phyloP scores from a whole-genome alignment of 2,329 filamentous ascomycete genomes.

The Cryphonectria nitschkei region DNA sequence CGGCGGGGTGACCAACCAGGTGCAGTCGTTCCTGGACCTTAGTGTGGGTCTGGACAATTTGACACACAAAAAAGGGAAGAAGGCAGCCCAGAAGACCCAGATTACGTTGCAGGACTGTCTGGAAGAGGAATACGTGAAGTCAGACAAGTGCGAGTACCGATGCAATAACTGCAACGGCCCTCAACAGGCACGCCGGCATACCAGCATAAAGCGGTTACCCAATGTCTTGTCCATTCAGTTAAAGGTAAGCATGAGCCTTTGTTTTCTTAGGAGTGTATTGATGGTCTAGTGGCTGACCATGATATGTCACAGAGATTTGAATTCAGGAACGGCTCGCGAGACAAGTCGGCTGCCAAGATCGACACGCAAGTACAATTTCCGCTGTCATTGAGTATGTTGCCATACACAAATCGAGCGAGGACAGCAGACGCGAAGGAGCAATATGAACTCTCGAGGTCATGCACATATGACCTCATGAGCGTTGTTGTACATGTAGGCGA shows the following conservation, averaged over 20 bases:
- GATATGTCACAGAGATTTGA: slow-evolving; percentile 63
- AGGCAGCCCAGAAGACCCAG: slow-evolving; percentile 50
- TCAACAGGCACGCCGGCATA: slow-evolving; percentile 81
- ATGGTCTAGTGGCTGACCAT: neutral
- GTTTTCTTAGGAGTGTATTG: no score
- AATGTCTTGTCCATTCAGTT: slow-evolving; percentile 91
- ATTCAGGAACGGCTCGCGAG: slow-evolving; percentile 66
- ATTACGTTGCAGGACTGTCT: slow-evolving; percentile 74
- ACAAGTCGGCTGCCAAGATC: slow-evolving; percentile 80
- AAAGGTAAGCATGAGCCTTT: slow-evolving; percentile 63
- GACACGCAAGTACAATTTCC: slow-evolving; percentile 87
- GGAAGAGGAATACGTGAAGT: slow-evolving; percentile 81
- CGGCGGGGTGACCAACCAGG: slow-evolving; percentile 76
- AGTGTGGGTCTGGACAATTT: slow-evolving; percentile 82
- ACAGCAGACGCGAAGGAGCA: slow-evolving; percentile 53
- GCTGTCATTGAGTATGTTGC: slow-evolving; percentile 83
- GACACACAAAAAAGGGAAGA: slow-evolving; percentile 66
- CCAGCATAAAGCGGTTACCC: slow-evolving; percentile 82
- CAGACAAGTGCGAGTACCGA: slow-evolving; percentile 87
- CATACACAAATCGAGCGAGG: slow-evolving; percentile 76
- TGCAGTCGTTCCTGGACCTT: slow-evolving; percentile 89
- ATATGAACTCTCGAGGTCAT: slow-evolving; percentile 64
- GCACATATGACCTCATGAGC: slow-evolving; percentile 83
- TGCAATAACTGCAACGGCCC: slow-evolving; percentile 79
- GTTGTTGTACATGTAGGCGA: slow-evolving; percentile 94